Evolutionary conservation across 441 rosid species (phyloP).

Genomic region (Gossypium davidsonii): DNA sequence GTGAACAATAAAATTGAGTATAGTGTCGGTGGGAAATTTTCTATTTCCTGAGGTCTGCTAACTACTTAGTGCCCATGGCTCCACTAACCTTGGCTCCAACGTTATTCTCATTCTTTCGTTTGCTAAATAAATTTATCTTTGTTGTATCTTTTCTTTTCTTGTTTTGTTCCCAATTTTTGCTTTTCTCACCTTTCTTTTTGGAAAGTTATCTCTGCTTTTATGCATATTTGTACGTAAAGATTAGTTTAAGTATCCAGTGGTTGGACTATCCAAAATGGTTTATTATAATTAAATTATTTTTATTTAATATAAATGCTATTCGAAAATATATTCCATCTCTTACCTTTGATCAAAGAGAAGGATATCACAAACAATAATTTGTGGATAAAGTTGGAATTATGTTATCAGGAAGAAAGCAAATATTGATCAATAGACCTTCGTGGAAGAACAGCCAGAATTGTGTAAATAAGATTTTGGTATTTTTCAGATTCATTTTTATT

Average conservation of each 20-base stretch:
- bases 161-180: background rate
- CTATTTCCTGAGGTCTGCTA: background rate
- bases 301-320: background rate
- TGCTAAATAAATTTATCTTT: background rate
- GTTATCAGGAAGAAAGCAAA: background rate
- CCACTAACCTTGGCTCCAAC: background rate
- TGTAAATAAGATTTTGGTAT: too few relatives aligned
- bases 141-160: background rate
- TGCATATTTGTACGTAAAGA: background rate
- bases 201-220: background rate
- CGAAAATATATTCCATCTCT: background rate
- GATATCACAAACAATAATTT: background rate
- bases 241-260: too few relatives aligned
- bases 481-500: too few relatives aligned
- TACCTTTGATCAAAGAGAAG: background rate
- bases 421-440: background rate
- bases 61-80: background rate
- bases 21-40: constrained; percentile 5
- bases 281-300: background rate
- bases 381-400: background rate
- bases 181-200: background rate
- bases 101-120: background rate
- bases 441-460: background rate
- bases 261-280: background rate
- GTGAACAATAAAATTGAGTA: background rate